Conservation (phyloP, 306 rosid species). For the Herpetospermum pedunculosum region DNA sequence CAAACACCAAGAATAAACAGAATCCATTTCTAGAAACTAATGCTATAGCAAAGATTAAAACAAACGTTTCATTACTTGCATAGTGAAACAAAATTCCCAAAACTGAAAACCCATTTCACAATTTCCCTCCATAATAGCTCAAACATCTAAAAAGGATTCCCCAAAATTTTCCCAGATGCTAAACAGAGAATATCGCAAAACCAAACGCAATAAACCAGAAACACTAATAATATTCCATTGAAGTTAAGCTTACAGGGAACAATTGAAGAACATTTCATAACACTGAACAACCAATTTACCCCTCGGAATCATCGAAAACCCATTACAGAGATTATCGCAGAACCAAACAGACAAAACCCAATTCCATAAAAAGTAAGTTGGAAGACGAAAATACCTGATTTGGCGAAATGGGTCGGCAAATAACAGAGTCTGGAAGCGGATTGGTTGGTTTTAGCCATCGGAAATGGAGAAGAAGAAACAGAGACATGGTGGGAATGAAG, state of each 20-base stretch:
- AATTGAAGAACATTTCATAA: not conserved
- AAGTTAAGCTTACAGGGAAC: not conserved
- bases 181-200: slow-evolving; percentile 7
- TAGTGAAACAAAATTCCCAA: not conserved
- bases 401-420: slow-evolving; percentile 24
- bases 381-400: slow-evolving; percentile 34
- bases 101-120: not conserved
- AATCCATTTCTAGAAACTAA: not conserved
- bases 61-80: not conserved
- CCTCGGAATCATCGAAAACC: not conserved
- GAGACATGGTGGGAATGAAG: slow-evolving; percentile 21
- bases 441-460: slow-evolving; percentile 8
- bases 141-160: not conserved
- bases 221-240: not conserved
- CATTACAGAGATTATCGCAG: not conserved
- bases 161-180: not conserved
- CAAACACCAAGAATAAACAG: not conserved
- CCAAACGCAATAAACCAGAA: not conserved
- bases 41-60: not conserved
- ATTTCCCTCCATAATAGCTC: not conserved
- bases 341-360: not conserved
- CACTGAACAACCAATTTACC: not conserved
- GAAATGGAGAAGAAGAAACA: slow-evolving; percentile 12
- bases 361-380: not conserved
- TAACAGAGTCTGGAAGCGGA: slow-evolving; percentile 23